Evolutionary conservation across 345 rosid species (phyloP).

Genomic region (Luvunga scandens): DNA sequence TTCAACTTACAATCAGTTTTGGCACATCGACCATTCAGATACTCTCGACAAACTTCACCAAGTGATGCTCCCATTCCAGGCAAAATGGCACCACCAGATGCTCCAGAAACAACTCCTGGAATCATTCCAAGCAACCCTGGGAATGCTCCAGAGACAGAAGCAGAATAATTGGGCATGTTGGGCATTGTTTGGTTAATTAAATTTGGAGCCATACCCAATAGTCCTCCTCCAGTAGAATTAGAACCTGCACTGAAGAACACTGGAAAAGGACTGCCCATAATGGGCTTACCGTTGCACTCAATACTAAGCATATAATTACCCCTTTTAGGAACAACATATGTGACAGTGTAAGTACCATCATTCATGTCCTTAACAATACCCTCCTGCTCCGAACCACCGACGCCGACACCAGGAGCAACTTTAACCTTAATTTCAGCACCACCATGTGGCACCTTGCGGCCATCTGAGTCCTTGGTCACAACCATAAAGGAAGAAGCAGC

Average conservation of each 20-base stretch:
- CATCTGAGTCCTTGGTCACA: slow-evolving; percentile 81
- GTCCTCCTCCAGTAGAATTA: slow-evolving; percentile 57
- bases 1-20: slow-evolving; percentile 80
- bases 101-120: slow-evolving; percentile 84
- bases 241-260: slow-evolving; percentile 97
- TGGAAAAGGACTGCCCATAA: slow-evolving; percentile 96
- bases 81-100: slow-evolving; percentile 92
- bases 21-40: slow-evolving; percentile 78
- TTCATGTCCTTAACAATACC: slow-evolving; percentile 92
- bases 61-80: slow-evolving; percentile 97
- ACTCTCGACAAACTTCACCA: slow-evolving; percentile 96
- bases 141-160: slow-evolving; percentile 90
- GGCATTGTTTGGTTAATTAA: slow-evolving; percentile 96
- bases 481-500: slow-evolving; percentile 78
- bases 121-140: slow-evolving; percentile 94
- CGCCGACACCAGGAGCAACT: slow-evolving; percentile 88
- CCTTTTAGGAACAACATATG: slow-evolving; percentile 94
- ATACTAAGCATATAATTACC: slow-evolving; percentile 94
- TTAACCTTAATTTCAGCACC: slow-evolving; percentile 74
- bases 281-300: slow-evolving; percentile 84
- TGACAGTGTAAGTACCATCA: slow-evolving; percentile 83
- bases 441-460: slow-evolving; percentile 74
- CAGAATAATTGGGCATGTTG: slow-evolving; percentile 98
- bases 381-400: slow-evolving; percentile 90
- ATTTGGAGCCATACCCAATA: slow-evolving; percentile 77